These are phyloP conservation scores for Boletus sp. DNA, from an alignment of 1,284 basidiomycete genomes.

Conservation along the genomic window DNA sequence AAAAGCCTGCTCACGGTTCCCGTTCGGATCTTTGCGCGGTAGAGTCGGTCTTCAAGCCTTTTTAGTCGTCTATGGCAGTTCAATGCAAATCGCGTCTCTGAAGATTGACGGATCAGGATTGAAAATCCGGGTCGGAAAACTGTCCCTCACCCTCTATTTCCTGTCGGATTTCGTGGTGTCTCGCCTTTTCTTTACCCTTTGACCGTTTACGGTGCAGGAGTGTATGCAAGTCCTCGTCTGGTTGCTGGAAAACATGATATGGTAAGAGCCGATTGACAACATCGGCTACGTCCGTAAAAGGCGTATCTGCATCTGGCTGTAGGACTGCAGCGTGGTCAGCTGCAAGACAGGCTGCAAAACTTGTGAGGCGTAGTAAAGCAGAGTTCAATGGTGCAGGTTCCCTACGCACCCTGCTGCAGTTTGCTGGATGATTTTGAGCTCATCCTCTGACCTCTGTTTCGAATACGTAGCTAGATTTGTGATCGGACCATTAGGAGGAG, in stretches of 20 bases:
- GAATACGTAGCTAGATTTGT: constrained; percentile 9
- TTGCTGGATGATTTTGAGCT: constrained; percentile 40
- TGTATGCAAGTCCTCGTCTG: constrained; percentile 52
- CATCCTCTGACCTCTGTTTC: constrained; percentile 29
- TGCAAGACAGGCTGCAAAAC: constrained; percentile 53
- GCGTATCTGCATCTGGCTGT: constrained; percentile 62
- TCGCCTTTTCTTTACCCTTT: constrained; percentile 60
- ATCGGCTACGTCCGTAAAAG: constrained; percentile 59
- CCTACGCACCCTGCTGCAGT: constrained; percentile 47
- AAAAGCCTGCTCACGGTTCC: constrained; percentile 50
- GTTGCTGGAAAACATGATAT: constrained; percentile 74
- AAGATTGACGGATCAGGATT: constrained; percentile 4
- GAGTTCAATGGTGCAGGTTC: not conserved
- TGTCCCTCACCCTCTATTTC: constrained; percentile 48
- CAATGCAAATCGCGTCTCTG: constrained; percentile 65
- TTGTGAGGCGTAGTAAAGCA: constrained; percentile 31
- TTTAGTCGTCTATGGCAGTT: constrained; percentile 57
- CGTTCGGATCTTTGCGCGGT: constrained; percentile 45
- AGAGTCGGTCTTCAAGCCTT: constrained; percentile 55
- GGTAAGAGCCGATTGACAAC: constrained; percentile 64
- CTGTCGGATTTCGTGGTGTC: constrained; percentile 39
- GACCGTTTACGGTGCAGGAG: constrained; percentile 32
- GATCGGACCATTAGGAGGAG: constrained; percentile 8
- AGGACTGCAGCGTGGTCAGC: constrained; percentile 57
- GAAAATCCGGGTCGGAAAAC: not conserved